Conservation (phyloP, 2,329 filamentous ascomycete species). For the Beauveria sp. region DNA sequence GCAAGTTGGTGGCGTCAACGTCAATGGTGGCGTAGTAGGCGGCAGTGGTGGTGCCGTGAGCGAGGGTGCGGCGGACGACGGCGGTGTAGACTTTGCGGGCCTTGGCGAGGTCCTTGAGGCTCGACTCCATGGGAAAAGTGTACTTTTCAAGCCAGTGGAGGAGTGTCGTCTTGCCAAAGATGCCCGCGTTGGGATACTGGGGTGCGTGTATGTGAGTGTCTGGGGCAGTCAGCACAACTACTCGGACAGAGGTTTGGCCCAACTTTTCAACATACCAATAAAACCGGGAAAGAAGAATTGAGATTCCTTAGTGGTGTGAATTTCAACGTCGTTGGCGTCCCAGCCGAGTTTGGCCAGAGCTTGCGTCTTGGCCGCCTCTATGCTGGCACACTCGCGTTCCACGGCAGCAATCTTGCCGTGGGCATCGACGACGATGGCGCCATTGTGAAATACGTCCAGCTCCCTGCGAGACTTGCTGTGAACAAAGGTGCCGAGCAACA, state of each 20-base stretch:
- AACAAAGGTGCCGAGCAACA: slow-evolving; percentile 49
- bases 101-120: slow-evolving; percentile 54
- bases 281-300: slow-evolving; percentile 83
- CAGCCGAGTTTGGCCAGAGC: slow-evolving; percentile 39
- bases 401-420: slow-evolving; percentile 44
- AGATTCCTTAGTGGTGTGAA: slow-evolving; percentile 32
- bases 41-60: slow-evolving; percentile 87
- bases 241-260: background rate
- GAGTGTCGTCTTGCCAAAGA: slow-evolving; percentile 89
- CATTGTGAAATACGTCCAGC: slow-evolving; percentile 43
- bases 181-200: slow-evolving; percentile 88
- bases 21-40: slow-evolving; percentile 93
- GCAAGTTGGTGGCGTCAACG: slow-evolving; percentile 80
- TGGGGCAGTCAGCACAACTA: slow-evolving; percentile 26
- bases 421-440: slow-evolving; percentile 43
- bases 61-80: slow-evolving; percentile 70
- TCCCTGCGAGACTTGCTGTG: slow-evolving; percentile 41
- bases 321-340: slow-evolving; percentile 29
- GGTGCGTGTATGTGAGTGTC: slow-evolving; percentile 94
- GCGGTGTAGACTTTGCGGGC: slow-evolving; percentile 69
- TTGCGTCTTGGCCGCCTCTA: slow-evolving; percentile 22
- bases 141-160: slow-evolving; percentile 91
- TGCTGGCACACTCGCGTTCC: slow-evolving; percentile 27
- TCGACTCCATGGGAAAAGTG: slow-evolving; percentile 87
- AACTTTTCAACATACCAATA: slow-evolving; percentile 47